Base-by-base conservation (phyloP, 495 filamentous ascomycete species). In the Aspergillus mulundensis region DNA sequence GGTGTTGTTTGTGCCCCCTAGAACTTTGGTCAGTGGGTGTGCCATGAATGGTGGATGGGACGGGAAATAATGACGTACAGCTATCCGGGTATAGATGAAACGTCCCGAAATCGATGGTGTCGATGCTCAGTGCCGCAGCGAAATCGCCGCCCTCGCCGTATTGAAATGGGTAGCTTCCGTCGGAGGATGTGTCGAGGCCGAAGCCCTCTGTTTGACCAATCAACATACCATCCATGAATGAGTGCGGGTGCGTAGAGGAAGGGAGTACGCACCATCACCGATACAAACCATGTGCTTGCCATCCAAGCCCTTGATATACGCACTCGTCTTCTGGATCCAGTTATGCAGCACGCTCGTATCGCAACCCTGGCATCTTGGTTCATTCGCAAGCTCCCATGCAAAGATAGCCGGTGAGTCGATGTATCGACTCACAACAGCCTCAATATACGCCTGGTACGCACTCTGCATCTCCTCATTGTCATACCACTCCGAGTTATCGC, bases 331-430 rank as follows among this genome's bases (percentile, higher is more conserved):
- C 19, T 71, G 67, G 38, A 81, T 81, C 86, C 86, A 91, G n/a
- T 82, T 69, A 40, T 75, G 81, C 54, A 89, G 75, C 12, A 84
- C 74, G 8, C 74, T 71, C 0, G 83, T 76, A 16, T 65, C 67
- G 61, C 86, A 89, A 14, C 78, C 83, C 19, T 77, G 76, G 72
- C 86, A 88, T 45, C 85, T 76, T 8, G 84, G 81, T 70, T 89
- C 87, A 65, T 90, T 91, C n/a, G 76, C 80, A 15, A 89, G 70
- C 61, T 89, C 85, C 87, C 87, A 90, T 0, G 84, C 80, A 65
- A 89, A 84, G 53, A 89, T 73, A 2, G 87, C 82, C 0, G 76
- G 51, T 1, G 78, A 82, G 36, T 67, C 71, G 14, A 58, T 67
- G 63, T 88, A 89, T 8, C 85, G 79, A 24, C 66, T 70, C 0